Evolutionary conservation across 1,139 yeast genomes (phyloP).

Genomic region (Geotrichum carabidarum): DNA sequence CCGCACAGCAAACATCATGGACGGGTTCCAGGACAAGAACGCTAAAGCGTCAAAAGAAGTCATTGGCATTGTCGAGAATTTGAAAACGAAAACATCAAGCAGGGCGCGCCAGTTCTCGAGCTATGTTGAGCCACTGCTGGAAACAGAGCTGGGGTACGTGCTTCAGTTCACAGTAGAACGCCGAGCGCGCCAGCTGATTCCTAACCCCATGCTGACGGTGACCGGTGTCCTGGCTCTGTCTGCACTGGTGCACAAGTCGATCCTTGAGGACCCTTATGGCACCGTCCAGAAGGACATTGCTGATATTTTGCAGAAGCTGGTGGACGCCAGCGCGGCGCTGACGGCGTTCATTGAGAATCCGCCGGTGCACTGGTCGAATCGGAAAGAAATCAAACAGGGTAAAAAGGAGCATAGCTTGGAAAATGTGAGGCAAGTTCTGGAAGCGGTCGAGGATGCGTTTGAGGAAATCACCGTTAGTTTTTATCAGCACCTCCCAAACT

Average conservation of each 20-base stretch:
- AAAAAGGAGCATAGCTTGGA: slow-evolving; percentile 1
- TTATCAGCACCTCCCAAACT: slow-evolving; percentile 9
- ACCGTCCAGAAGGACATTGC: slow-evolving; percentile 41
- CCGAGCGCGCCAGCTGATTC: slow-evolving; percentile 26
- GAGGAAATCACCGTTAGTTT: slow-evolving; percentile 10
- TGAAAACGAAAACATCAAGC: slow-evolving; percentile 8
- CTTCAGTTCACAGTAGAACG: slow-evolving; percentile 35
- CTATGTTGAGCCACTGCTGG: slow-evolving; percentile 18
- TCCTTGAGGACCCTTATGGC: slow-evolving; percentile 39
- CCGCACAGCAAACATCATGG: slow-evolving; percentile 21
- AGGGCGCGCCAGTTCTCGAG: slow-evolving; percentile 9
- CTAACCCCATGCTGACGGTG: slow-evolving; percentile 29
- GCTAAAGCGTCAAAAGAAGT: slow-evolving; percentile 26
- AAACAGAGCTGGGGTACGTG: slow-evolving; percentile 26
- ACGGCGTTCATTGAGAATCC: slow-evolving; percentile 31
- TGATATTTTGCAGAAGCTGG: slow-evolving; percentile 30
- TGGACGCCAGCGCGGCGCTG: slow-evolving; percentile 29
- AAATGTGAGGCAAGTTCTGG: neutral
- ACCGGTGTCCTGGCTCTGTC: slow-evolving; percentile 32
- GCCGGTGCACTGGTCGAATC: slow-evolving; percentile 37
- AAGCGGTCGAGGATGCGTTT: slow-evolving; percentile 12
- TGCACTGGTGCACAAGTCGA: slow-evolving; percentile 31
- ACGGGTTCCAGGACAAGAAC: slow-evolving; percentile 29
- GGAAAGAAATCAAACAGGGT: neutral
- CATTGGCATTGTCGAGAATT: slow-evolving; percentile 18